phyloP scores from a whole-genome alignment of 2,329 filamentous ascomycete species.

The Dothideomycetes sp. region DNA sequence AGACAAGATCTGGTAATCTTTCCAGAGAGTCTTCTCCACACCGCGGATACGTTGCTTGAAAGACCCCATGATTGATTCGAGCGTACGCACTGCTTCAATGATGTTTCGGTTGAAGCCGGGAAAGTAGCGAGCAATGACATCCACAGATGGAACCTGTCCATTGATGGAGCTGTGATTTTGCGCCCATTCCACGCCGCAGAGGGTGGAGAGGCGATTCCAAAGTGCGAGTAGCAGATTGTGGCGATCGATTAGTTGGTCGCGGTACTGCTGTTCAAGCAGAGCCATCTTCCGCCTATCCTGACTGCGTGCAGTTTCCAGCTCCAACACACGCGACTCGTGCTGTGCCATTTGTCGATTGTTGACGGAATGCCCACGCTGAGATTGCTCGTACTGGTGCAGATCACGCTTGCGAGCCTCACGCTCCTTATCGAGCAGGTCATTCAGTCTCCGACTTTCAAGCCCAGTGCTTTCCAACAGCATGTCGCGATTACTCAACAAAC shows the following conservation, averaged over 20 bases:
- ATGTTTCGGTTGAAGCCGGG: constrained; percentile 86
- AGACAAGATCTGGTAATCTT: constrained; percentile 81
- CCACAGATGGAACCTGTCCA: constrained; percentile 72
- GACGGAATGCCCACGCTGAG: constrained; percentile 77
- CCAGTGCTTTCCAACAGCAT: constrained; percentile 77
- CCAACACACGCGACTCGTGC: constrained; percentile 72
- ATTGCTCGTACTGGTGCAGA: constrained; percentile 76
- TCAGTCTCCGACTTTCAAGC: constrained; percentile 73
- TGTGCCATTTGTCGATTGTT: constrained; percentile 76
- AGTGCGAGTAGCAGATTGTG: constrained; percentile 80
- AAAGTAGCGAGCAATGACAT: constrained; percentile 75
- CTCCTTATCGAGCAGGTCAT: constrained; percentile 85
- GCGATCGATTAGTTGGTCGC: constrained; percentile 78
- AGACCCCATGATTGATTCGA: constrained; percentile 66
- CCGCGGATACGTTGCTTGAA: constrained; percentile 72
- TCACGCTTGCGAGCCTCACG: constrained; percentile 74
- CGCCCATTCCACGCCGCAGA: constrained; percentile 88
- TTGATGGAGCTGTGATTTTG: constrained; percentile 83
- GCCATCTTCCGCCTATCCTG: constrained; percentile 69
- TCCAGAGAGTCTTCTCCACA: constrained; percentile 82
- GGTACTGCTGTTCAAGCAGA: constrained; percentile 66
- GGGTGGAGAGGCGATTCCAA: constrained; percentile 75
- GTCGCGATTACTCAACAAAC: constrained; percentile 80
- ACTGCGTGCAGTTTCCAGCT: constrained; percentile 70
- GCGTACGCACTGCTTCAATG: constrained; percentile 71